Base-by-base conservation (phyloP, 768 basidiomycete genomes). In the Leucocoprinus sp. region DNA sequence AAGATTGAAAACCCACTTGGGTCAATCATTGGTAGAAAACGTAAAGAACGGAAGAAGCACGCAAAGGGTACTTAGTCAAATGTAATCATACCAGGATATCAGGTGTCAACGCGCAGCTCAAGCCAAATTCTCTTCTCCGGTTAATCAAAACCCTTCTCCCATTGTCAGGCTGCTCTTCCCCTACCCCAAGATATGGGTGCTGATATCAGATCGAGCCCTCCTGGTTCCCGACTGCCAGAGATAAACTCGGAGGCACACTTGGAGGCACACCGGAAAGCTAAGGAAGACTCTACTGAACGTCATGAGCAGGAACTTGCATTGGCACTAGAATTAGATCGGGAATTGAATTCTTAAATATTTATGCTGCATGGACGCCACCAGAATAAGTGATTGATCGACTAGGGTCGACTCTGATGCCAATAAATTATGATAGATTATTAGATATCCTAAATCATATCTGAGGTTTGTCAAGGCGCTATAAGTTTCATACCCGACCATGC, bases 11-110 rank as follows among this genome's bases (percentile, higher is more conserved):
- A 73, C 28, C 66, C 67, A 1, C 53, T 89, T 28, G 86, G 88
- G 5, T 71, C 79, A 5, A 53, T 91, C 26, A 92, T 92, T 52
- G 87, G 89, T 11, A 70, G 85, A 56, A 92, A 91, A 66, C 72
- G 89, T 43, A 84, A 81, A 57, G 74, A 82, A 60, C 67, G 81
- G 37, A 84, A 75, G 60, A 60, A 54, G 11, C 62, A 61, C 18
- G 68, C 65, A 55, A 57, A 54, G 42, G 29, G 47, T 17, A 15
- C 8, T 15, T 26, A 27, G 26, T 23, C 42, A 29, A 48, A 33
- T 6, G 9, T 45, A 36, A 8, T 23, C 39, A 17, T 50, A 49
- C 38, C 50, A 37, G 22, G 35, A 33, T 8, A 41, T 45, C 31
- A 37, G 21, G 11, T 24, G 26, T 24, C 44, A 44, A 23, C 43